Conservation (phyloP, 768 basidiomycete genomes). For the Leccinum variicolor region DNA sequence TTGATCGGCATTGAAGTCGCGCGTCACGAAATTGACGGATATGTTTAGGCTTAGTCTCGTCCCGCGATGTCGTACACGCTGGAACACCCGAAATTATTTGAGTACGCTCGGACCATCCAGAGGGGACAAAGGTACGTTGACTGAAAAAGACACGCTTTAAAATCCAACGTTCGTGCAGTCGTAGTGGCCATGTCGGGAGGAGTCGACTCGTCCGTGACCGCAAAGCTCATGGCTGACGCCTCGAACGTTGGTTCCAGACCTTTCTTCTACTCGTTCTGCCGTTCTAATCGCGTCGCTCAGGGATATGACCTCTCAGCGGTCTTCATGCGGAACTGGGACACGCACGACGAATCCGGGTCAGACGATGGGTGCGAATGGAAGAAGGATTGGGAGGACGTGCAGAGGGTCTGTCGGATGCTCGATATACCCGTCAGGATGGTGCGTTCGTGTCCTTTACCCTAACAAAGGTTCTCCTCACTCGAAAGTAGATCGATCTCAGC, state of each 20-base stretch:
- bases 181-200: conserved; percentile 94
- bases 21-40: not conserved
- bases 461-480: conserved; percentile 2
- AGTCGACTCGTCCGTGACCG: conserved; percentile 89
- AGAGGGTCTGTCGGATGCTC: conserved; percentile 67
- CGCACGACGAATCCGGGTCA: conserved; percentile 72
- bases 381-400: conserved; percentile 91
- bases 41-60: conserved; percentile 12
- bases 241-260: conserved; percentile 40
- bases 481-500: conserved; percentile 74
- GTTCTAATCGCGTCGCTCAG: conserved; percentile 33
- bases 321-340: conserved; percentile 97
- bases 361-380: conserved; percentile 95
- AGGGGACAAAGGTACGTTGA: conserved; percentile 27
- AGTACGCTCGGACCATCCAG: conserved; percentile 14
- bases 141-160: not conserved
- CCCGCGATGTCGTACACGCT: conserved; percentile 7
- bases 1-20: not conserved
- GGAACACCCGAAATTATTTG: conserved; percentile 13
- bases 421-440: conserved; percentile 78
- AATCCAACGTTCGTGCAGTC: conserved; percentile 43
- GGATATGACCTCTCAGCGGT: conserved; percentile 82
- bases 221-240: conserved; percentile 61
- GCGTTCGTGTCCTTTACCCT: not conserved
- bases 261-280: not conserved